A percentile compares a stretch with the other conserved stretches of the same genome.
Evolutionary conservation across 1,284 basidiomycete genomes (phyloP).

Genomic region (Cystobasidium pallidum): DNA sequence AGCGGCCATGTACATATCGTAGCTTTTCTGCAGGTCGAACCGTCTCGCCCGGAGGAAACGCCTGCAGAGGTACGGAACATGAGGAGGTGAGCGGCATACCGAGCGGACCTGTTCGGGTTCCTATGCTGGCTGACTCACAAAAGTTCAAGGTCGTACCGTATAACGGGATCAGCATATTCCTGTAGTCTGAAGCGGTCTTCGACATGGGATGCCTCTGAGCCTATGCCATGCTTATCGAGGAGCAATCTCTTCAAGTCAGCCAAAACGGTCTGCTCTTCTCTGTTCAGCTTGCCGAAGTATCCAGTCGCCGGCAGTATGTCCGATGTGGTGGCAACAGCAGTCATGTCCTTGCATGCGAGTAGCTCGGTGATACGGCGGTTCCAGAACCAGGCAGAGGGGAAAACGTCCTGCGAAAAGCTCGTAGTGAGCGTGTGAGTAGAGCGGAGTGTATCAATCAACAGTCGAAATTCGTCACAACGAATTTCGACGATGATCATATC

Average conservation of each 20-base stretch:
- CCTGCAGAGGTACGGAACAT: not conserved
- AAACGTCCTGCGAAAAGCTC: no score
- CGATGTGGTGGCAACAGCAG: not conserved
- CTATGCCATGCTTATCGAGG: slow-evolving; percentile 12
- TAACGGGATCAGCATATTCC: slow-evolving; percentile 19
- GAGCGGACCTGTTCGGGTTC: no score
- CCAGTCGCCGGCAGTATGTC: not conserved
- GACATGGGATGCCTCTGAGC: not conserved
- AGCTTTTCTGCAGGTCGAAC: slow-evolving; percentile 22
- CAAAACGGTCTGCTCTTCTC: slow-evolving; percentile 17
- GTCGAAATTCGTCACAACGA: not conserved
- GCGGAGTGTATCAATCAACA: not conserved
- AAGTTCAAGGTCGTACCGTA: slow-evolving; percentile 23
- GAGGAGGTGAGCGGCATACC: no score
- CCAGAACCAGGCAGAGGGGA: no score
- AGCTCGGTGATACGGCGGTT: no score
- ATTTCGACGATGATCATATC: no score
- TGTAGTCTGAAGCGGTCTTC: not conserved
- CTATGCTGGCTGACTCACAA: no score
- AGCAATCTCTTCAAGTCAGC: slow-evolving; percentile 30
- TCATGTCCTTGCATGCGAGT: not conserved
- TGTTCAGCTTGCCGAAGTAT: slow-evolving; percentile 22
- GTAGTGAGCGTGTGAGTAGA: no score
- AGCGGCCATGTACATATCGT: slow-evolving; percentile 34
- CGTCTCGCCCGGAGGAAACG: slow-evolving; percentile 34